Base-by-base conservation (phyloP, 345 rosid species). In the Tarenaya hassleriana region DNA sequence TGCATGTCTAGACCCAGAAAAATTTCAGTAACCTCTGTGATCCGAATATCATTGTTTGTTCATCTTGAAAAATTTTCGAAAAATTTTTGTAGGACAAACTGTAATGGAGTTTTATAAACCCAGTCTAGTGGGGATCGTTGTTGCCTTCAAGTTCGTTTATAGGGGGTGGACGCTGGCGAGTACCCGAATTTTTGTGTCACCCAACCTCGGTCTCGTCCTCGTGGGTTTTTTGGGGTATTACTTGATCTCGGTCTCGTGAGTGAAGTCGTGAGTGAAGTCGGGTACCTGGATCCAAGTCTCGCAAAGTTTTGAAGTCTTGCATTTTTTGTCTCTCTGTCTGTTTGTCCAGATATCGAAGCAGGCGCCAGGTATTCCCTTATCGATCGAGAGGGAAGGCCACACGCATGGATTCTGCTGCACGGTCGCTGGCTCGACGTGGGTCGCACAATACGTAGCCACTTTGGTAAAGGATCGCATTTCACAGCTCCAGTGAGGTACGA, bases 331-430 rank as follows among this genome's bases (percentile, higher is more conserved):
- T 43, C 4, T 62, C 13, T 42, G 53, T 68, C n/a, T 32, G 7
- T 8, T 7, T 32, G 55, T 7, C 17, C 75, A 88, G 97, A 80
- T 81, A 16, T 74, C 82, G 3, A 67, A 70, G 72, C 79, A 69
- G 64, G 81, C 74, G 44, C 83, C 88, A 0, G 72, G 57, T 35
- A 70, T 82, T 39, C 12, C 69, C 34, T 56, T 86, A 32, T 63
- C 89, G 44, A 69, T 86, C 8, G 98, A 86, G 68, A 77, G 84
- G 59, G 88, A 86, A 67, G 94, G 89, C 59, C 89, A 82, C 63
- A 74, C 75, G 18, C 94, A 86, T 55, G 60, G 68, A 13, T 90
- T 90, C 79, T 67, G 78, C 67, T 77, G 86, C 78, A 77, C 85
- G 0, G 73, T 80, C 56, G 85, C 91, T 58, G 96, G 96, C 67